Evolutionary conservation across 805 yeast species (phyloP), one percentile per base, ranked within the genome.

Genomic region (Kodamaea nitidulidarum): DNA sequence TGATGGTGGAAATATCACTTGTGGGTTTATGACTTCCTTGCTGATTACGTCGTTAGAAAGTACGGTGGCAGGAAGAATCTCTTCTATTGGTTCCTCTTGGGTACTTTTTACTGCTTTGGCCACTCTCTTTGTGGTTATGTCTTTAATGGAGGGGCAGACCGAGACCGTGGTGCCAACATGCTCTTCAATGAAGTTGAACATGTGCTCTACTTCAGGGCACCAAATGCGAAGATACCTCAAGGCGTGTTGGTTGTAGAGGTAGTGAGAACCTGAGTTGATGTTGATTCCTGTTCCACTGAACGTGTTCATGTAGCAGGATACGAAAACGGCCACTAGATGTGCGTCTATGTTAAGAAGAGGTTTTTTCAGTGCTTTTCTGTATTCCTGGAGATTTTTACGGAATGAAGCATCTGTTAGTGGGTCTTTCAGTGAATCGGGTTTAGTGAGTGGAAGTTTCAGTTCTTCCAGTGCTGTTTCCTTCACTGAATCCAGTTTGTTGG

Each of bases 131-230:
- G 41, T 25, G n/a, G 39, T 36, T 11, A 25, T 15, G 9, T 36
- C 39, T 30, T 31, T 36, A 4, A 36, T 10, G 14, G 31, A 14
- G 14, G 22, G 29, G 29, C 39, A 28, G n/a, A 24, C 31, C 3
- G 38, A 27, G 11, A 15, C 22, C 4, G 14, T 2, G 20, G 22
- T 18, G 3, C 36, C 36, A 15, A 27, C 15, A 9, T 18, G 27
- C n/a, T 25, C 27, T 35, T 26, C 26, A 21, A 35, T 35, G 32
- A 35, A 35, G 3, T 35, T 35, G 25, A 35, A 17, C 11, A 60
- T 31, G 4, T 36, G 17, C 3, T 47, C 48, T n/a, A 64, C 45
- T 36, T 65, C 69, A 5, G 68, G 65, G 40, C 59, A 51, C 69
- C 70, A 65, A 6, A 50, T 46, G 16, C 46, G 47, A 32, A 67